Conservation (phyloP, 495 filamentous ascomycete genomes). For the Penicillium paradoxum region DNA sequence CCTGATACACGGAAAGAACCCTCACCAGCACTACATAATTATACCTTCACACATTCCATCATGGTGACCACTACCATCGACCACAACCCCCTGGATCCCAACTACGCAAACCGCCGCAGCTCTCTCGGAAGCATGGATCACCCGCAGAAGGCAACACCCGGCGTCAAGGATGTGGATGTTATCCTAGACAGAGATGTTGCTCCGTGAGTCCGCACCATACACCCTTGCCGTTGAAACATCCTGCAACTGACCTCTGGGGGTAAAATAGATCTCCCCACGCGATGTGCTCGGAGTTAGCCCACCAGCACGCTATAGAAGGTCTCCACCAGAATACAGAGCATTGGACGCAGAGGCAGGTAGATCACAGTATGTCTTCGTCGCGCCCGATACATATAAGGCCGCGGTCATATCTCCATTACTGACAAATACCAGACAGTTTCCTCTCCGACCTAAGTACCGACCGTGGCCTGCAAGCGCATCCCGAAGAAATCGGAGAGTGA, state of each 20-base stretch:
- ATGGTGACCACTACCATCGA: constrained; percentile 19
- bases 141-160: background rate
- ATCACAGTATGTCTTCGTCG: constrained; percentile 1
- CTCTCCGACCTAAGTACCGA: background rate
- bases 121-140: constrained; percentile 6
- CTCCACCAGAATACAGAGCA: constrained; percentile 22
- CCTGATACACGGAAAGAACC: too few species aligned
- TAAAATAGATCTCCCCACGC: constrained; percentile 17
- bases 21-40: background rate
- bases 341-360: constrained; percentile 5
- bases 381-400: background rate
- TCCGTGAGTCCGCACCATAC: constrained; percentile 15
- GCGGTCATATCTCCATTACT: background rate
- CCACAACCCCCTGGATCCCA: constrained; percentile 20
- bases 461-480: constrained; percentile 5
- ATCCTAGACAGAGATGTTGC: constrained; percentile 20
- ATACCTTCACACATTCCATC: background rate
- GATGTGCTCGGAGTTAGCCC: constrained; percentile 22
- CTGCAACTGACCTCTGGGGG: background rate
- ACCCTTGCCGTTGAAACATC: background rate
- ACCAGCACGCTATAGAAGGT: constrained; percentile 25
- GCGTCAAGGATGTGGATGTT: constrained; percentile 7
- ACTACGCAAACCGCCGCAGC: constrained; percentile 10
- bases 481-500: constrained; percentile 2
- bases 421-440: background rate